phyloP scores from a whole-genome alignment of 176 grass and related monocot genomes.

The Paspalum notatum region DNA sequence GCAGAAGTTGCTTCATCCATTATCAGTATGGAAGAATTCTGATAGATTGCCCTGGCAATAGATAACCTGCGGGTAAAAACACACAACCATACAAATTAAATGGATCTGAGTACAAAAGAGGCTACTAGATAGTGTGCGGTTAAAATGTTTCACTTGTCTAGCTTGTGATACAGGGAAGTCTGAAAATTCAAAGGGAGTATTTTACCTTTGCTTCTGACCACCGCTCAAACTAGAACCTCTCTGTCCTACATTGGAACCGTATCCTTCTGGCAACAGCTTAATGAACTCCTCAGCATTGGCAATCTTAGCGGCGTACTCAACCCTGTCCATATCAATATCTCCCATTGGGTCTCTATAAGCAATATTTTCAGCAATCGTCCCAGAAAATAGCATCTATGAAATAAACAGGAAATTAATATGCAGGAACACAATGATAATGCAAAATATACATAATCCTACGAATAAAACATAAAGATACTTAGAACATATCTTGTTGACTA shows the following conservation, averaged over 20 bases:
- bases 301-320: slow-evolving; percentile 77
- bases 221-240: slow-evolving; percentile 71
- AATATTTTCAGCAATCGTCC: slow-evolving; percentile 86
- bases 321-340: slow-evolving; percentile 47
- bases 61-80: slow-evolving; percentile 55
- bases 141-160: slow-evolving; percentile 5
- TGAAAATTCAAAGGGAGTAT: neutral
- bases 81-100: neutral
- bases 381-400: slow-evolving; percentile 80
- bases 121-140: neutral
- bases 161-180: neutral
- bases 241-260: slow-evolving; percentile 64
- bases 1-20: slow-evolving; percentile 89
- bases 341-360: slow-evolving; percentile 61
- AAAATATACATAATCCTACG: neutral
- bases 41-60: slow-evolving; percentile 81
- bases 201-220: slow-evolving; percentile 80
- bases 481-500: slow-evolving; percentile 18
- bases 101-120: neutral
- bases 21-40: slow-evolving; percentile 68
- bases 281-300: slow-evolving; percentile 84
- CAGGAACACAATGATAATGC: slow-evolving; percentile 8
- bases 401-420: slow-evolving; percentile 36
- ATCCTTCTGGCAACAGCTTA: slow-evolving; percentile 64
- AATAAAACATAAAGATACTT: slow-evolving; percentile 15